Base-by-base conservation (phyloP, 805 yeast genomes). In the Saccharomycopsis selenospora region DNA sequence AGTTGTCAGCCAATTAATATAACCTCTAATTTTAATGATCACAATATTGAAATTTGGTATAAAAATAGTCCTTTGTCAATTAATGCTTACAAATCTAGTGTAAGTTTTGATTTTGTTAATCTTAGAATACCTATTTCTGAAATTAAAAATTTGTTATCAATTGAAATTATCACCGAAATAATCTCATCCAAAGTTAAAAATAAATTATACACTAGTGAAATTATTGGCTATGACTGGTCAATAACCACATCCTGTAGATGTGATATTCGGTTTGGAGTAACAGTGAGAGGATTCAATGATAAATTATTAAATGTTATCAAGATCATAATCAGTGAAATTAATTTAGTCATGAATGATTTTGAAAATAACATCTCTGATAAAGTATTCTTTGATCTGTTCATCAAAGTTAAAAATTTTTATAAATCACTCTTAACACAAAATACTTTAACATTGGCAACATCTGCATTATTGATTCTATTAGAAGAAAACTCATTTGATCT, bases 401-500 rank as follows among this genome's bases (percentile, higher is more conserved):
- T 75, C 1, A 58, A 65, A 5, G 65, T 78, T 1, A 66, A 83
- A 50, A 61, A 65, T 18, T 68, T 72, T 28, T 81, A 77, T 59
- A 69, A 68, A 27, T 63, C 63, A 3, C 62, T 80, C 5, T 58
- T 62, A 1, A 62, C 67, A 4, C 65, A 69, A 2, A 69, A 70
- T 41, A 75, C 85, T 1, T 62, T 77, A 2, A 64, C 68, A 13
- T 59, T 75, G 42, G 76, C 79, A 0, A 63, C 76, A 3, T 63
- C 78, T 8, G 82, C 80, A 0, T 57, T 77, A 0, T 58, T 75
- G 40, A 70, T 76, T 14, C 65, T 75, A 0, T 54, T 83, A 29
- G 95, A 85, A 52, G 76, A 76, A 50, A 64, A 71, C 42, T 66
- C 76, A 26, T 78, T 80, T 77, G 58, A 72, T 1, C 52, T 80